Evolutionary conservation across 305 asterid genomes (phyloP), one percentile per base, ranked within the genome.

Genomic region (Rubia peregrina): DNA sequence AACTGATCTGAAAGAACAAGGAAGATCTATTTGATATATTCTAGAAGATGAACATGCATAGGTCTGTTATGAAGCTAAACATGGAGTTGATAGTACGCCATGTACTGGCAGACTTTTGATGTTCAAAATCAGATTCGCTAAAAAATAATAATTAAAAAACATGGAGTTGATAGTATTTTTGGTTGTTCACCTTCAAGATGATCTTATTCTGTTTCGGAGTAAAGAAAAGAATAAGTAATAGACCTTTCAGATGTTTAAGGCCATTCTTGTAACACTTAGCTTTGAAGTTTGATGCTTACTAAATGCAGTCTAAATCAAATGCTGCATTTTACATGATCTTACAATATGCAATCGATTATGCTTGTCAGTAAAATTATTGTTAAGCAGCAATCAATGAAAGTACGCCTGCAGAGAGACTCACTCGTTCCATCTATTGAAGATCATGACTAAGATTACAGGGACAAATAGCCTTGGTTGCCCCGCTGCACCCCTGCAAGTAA

Each of bases 351-450:
- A 41, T 14, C 11, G 8, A 38, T 7, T 19, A 22, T 48, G 16
- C 64, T 36, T 21, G 61, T 59, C 14, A 30, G 51, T 21, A 30
- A 59, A 59, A 10, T 22, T 22, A 67, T 0, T 9, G 13, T 44
- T 3, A 44, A 44, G 49, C 49, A 72, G 17, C 38, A 66, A 65
- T 48, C 7, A 5, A 42, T 66, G 7, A 55, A 10, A 41, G 33
- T 43, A 62, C 26, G 22, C 68, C 40, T 4, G 61, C 62, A 64
- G 24, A 73, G 69, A 75, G 74, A 49, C 81, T 80, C 82, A 90
- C 98, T 74, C 90, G 24, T 93, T 93, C 98, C 98, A 93, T 75
- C 97, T 88, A 72, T 86, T 89, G 74, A 79, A 90, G 65, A 90
- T 62, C 97, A 90, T 83, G 85, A 92, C 98, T 87, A 92, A 78